Evolutionary conservation across 2,329 filamentous ascomycete species (phyloP), one percentile per base, ranked within the genome.

Genomic region (Alternaria consortialis): DNA sequence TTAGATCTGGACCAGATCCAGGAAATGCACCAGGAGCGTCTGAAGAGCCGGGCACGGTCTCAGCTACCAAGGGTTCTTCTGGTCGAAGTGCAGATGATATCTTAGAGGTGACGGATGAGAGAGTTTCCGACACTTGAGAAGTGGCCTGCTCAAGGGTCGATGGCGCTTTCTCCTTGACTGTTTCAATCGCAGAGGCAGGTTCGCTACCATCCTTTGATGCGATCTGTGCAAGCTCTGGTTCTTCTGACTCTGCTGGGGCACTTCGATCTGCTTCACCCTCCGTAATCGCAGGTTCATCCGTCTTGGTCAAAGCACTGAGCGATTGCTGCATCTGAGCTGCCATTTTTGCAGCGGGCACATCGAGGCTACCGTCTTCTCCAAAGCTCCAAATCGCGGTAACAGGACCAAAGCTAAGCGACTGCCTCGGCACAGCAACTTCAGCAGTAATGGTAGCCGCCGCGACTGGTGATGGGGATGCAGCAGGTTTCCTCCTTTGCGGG

Each of bases 401-500:
- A 25, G 67, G 62, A 4, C 66, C 70, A 37, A 79, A 60, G 1
- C 65, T 63, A 8, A 79, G 60, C 34, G 67, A 72, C 20, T 66
- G 67, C 37, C 37, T 63, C 5, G 73, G 64, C 5, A 67, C 69
- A 11, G 70, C 72, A 44, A 69, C 69, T 81, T 42, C 84, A 83
- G 64, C 65, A 29, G 71, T 71, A 77, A 74, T 67, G 8, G 74
- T 74, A 8, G 77, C 73, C 3, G 76, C 72, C 62, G 73, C 85
- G 11, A 85, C 83, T 31, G 88, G 87, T 25, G 91, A 87, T 27
- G 88, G 87, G 23, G 91, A 88, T 23, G 80, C 82, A 15, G 86
- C 86, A 20, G 87, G 86, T 74, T 88, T 90, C 74, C 93, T 86
- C 67, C 93, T 87, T 68, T 93, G 89, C 15, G 95, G 95, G 11